Evolutionary conservation across 768 basidiomycete species (phyloP).

Genomic region (Stropharia rugosoannulata): DNA sequence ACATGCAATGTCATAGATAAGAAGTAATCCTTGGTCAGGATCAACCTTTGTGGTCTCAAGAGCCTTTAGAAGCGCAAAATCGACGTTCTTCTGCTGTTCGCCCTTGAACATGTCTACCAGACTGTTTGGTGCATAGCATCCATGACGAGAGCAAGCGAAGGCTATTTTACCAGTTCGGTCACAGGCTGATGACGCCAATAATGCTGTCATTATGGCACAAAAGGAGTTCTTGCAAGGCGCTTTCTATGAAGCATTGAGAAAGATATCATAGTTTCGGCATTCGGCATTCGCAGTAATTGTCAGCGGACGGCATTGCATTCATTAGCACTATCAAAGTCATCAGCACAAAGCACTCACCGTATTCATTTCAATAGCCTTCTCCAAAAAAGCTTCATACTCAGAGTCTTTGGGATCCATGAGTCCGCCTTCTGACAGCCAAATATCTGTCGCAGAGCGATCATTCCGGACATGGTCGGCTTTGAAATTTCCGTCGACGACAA

Average conservation of each 20-base stretch:
- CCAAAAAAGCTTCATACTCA: too few relatives aligned
- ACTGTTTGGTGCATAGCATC: slow-evolving; percentile 14
- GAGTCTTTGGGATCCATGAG: too few relatives aligned
- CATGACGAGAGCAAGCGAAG: slow-evolving; percentile 17
- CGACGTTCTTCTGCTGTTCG: slow-evolving; percentile 12
- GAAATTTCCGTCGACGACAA: neutral
- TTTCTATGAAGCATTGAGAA: too few relatives aligned
- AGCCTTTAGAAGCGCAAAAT: neutral
- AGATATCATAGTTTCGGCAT: too few relatives aligned
- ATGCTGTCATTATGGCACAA: neutral
- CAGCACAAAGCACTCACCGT: neutral
- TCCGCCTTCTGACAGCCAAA: too few relatives aligned
- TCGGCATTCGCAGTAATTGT: too few relatives aligned
- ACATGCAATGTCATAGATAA: slow-evolving; percentile 18
- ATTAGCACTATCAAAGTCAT: too few relatives aligned
- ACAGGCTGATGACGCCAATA: neutral
- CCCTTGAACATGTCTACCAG: slow-evolving; percentile 18
- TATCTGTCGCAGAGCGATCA: too few relatives aligned
- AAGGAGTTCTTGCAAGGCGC: neutral
- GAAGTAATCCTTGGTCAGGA: neutral
- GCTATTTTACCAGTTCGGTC: slow-evolving; percentile 13
- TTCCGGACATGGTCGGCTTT: neutral
- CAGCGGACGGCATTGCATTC: too few relatives aligned
- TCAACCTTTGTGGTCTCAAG: neutral
- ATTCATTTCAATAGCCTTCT: neutral